Evolutionary conservation across 768 basidiomycete genomes (phyloP).

Genomic region (Pleurotus giganteus): DNA sequence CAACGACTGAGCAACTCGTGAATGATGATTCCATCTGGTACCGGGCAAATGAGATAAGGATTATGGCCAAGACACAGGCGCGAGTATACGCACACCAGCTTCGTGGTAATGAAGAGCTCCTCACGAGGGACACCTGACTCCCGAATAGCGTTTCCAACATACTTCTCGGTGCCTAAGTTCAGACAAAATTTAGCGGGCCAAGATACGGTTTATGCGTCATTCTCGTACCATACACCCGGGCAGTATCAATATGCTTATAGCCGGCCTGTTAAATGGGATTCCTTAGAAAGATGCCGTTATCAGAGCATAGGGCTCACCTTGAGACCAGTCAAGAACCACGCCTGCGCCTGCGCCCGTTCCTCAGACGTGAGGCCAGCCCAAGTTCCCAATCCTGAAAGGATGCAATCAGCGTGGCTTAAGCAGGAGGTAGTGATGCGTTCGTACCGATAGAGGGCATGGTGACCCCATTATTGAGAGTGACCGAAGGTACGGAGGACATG

Average conservation of each 20-base stretch:
- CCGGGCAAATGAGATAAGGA: neutral
- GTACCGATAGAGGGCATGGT: neutral
- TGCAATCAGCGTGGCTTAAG: neutral
- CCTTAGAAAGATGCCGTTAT: neutral
- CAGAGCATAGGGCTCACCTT: conserved; percentile 22
- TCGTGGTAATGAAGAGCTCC: conserved; percentile 49
- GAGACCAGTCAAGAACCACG: conserved; percentile 39
- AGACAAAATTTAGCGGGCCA: neutral
- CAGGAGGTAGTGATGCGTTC: neutral
- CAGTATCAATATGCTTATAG: conserved; percentile 44
- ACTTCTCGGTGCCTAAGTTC: conserved; percentile 34
- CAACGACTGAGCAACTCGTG: conserved; percentile 36
- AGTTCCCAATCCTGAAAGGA: conserved; percentile 35
- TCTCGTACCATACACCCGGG: conserved; percentile 28
- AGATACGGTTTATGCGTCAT: neutral
- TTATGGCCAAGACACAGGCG: too few relatives aligned
- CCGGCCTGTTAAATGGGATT: conserved; percentile 27
- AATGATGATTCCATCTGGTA: conserved; percentile 35
- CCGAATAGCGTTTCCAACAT: conserved; percentile 43
- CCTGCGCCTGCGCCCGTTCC: conserved; percentile 28
- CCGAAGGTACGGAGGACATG: conserved; percentile 4
- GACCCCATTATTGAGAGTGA: conserved; percentile 1
- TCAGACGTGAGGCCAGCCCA: conserved; percentile 35
- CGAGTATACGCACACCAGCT: conserved; percentile 43
- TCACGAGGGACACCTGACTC: conserved; percentile 47